These are phyloP conservation scores for Sporothrix brasiliensis DNA, from an alignment of 2,329 filamentous ascomycete genomes.

Conservation along the genomic window DNA sequence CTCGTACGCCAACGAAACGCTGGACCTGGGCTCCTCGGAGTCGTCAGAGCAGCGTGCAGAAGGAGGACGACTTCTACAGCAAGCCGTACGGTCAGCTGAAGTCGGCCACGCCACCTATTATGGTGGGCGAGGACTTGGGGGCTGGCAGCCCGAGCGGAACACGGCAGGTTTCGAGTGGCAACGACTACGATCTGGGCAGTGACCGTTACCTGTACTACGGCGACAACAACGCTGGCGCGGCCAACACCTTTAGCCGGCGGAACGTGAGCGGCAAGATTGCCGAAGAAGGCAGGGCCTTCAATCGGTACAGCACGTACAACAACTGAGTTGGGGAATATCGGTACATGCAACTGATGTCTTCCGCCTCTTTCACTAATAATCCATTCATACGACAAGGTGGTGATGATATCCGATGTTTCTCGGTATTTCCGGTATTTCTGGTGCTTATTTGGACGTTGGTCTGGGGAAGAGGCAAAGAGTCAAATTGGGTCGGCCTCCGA, in stretches of 20 bases:
- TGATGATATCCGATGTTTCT: constrained; percentile 5
- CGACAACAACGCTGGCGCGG: neutral
- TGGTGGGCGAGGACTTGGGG: constrained; percentile 47
- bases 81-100: constrained; percentile 64
- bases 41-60: constrained; percentile 53
- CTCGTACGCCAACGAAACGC: constrained; percentile 33
- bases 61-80: constrained; percentile 52
- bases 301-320: constrained; percentile 37
- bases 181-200: constrained; percentile 52
- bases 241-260: constrained; percentile 49
- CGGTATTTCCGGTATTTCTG: neutral
- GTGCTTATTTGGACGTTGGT: neutral
- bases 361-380: constrained; percentile 2
- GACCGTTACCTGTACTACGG: constrained; percentile 36
- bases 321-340: neutral
- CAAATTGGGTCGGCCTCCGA: constrained; percentile 5
- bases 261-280: constrained; percentile 74
- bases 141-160: constrained; percentile 40
- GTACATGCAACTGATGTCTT: neutral
- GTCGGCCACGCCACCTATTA: constrained; percentile 56
- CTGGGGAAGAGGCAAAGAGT: neutral
- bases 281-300: constrained; percentile 62
- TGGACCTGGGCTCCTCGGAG: constrained; percentile 35
- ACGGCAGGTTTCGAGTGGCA: constrained; percentile 62
- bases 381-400: constrained; percentile 10